phyloP scores from a whole-genome alignment of 345 rosid genomes.

The Syzygium grande region DNA sequence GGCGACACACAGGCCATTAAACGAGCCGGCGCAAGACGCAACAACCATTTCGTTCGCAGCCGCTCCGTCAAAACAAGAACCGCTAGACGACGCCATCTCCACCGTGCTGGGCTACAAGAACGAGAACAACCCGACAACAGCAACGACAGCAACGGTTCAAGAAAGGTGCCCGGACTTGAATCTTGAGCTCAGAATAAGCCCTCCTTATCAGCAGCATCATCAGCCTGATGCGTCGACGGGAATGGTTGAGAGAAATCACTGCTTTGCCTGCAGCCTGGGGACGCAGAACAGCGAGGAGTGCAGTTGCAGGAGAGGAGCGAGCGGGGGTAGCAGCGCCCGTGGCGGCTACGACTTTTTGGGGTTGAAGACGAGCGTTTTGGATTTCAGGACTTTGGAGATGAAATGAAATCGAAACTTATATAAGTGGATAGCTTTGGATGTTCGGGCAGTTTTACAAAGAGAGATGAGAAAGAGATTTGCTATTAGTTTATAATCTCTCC shows the following conservation, averaged over 20 bases:
- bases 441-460: neutral
- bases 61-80: slow-evolving; percentile 10
- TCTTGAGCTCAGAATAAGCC: slow-evolving; percentile 43
- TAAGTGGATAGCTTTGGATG: neutral
- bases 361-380: slow-evolving; percentile 24
- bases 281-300: slow-evolving; percentile 27
- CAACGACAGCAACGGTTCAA: neutral
- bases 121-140: neutral
- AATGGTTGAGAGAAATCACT: slow-evolving; percentile 5
- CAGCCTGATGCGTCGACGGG: slow-evolving; percentile 2
- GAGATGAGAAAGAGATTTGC: neutral
- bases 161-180: slow-evolving; percentile 40
- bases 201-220: slow-evolving; percentile 13
- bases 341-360: slow-evolving; percentile 27
- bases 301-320: slow-evolving; percentile 8
- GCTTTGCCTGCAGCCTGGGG: slow-evolving; percentile 32
- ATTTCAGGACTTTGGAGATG: slow-evolving; percentile 51
- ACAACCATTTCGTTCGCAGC: slow-evolving; percentile 4
- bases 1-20: slow-evolving; percentile 52
- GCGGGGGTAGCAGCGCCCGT: neutral
- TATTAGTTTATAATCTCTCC: neutral
- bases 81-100: neutral
- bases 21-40: slow-evolving; percentile 19
- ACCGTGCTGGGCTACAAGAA: neutral
- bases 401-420: slow-evolving; percentile 3